Evolutionary conservation across 805 yeast species (phyloP), one percentile per base, ranked within the genome.

Genomic region (Lipomyces mesembrius): DNA sequence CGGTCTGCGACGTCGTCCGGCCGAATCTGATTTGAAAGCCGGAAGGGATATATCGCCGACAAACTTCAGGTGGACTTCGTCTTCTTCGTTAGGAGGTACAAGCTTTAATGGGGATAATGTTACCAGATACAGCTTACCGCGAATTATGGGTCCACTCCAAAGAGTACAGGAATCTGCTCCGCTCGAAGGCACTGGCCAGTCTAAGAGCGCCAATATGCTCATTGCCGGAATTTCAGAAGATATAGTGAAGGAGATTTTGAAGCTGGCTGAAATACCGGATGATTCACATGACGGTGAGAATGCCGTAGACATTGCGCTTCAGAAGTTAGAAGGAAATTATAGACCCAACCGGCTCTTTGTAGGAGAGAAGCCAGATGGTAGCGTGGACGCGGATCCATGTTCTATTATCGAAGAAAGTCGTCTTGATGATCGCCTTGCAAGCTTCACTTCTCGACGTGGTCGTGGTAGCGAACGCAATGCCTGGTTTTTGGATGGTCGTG

Each of bases 211-310:
- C 12, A n/a, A 57, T 51, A 51, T 63, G 29, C 67, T 67, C 11
- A 63, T 68, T 53, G 65, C 70, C n/a, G 71, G 71, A 7, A 65
- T 68, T 22, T 60, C 71, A 9, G 71, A 66, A 14, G 71, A 67
- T 17, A 52, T 62, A 60, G 63, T 58, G 17, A 52, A 49, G n/a
- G 70, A 68, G 60, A 17, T 90, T 57, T 89, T 89, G 54, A 91
- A 88, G 73, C 82, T 92, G 59, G 96, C 96, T 0, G 89, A 90
- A 5, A 86, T 93, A 60, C 94, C 97, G 0, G 97, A 94, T 76
- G 82, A 87, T 0, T 79, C 84, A 54, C 85, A 83, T 35, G 85
- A 83, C 20, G 90, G 91, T 20, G 52, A 46, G 20, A 68, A 65
- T 77, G 85, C 87, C 58, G 54, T 68, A 12, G 54, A 51, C 12